Base-by-base conservation (phyloP, 2,329 filamentous ascomycete species). In the Neopestalotiopsis rosae region DNA sequence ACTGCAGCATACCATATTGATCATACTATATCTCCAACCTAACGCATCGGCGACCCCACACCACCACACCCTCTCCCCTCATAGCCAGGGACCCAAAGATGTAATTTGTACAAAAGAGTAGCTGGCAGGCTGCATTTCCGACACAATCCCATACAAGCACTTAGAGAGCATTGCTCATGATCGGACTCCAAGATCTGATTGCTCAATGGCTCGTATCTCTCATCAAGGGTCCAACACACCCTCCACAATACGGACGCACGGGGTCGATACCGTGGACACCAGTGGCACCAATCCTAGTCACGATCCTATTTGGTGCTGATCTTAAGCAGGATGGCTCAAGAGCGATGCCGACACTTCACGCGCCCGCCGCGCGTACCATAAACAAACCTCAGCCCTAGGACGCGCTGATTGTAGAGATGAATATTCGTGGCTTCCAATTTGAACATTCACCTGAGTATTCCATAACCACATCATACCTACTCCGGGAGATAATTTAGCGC, bases 121-220 rank as follows among this genome's bases (percentile, higher is more conserved):
- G 12, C 30, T 38, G 61, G 24, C 24, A 59, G 30, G 24, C 57
- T 24, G 57, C 24, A 17, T 34, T 38, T 17, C 61, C 34, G 34
- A 38, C 10, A 38, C 34, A 38, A 6, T 38, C 34, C 34, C 34
- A 38, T 38, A 38, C 61, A 38, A n/a, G 17, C 40, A 64, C 28
- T 49, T 65, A 1, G 17, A 61, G 61, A 63, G 32, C 61, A 38
- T 14, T 24, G 42, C 62, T 56, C 49, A 56, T 20, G 34, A 38
- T 24, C 66, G 67, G 72, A 67, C 67, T 59, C 65, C 68, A 20
- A 52, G 45, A 9, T 72, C 68, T 75, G 71, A 75, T 75, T 75
- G 73, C 69, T 67, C 72, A 75, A 75, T 75, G 67, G 69, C 72
- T 75, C 73, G 72, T 74, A 75, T 74, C 70, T 71, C 69, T 69